Conservation (phyloP, 2,329 filamentous ascomycete genomes). For the Hymenoscyphus occultus region DNA sequence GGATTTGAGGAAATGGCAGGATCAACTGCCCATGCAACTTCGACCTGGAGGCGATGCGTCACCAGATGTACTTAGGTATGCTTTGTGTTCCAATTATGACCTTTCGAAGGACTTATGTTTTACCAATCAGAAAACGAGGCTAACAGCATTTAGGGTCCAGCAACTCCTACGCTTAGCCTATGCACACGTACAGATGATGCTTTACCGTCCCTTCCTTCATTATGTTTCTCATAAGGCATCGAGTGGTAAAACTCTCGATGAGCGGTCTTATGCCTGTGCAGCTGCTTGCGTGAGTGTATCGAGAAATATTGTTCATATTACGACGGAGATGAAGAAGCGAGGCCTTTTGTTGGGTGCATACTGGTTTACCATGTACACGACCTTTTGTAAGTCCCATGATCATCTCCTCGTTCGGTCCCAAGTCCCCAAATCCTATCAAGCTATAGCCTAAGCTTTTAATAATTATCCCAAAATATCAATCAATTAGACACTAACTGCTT, state of each 20-base stretch:
- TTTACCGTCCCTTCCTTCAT: slow-evolving; percentile 81
- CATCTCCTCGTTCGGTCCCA: neutral
- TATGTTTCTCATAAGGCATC: slow-evolving; percentile 68
- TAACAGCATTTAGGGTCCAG: slow-evolving; percentile 50
- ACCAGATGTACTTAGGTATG: slow-evolving; percentile 72
- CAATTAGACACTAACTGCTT: neutral
- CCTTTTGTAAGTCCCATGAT: slow-evolving; percentile 52
- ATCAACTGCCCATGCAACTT: slow-evolving; percentile 69
- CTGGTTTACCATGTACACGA: slow-evolving; percentile 84
- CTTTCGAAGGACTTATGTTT: neutral
- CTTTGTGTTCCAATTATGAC: neutral
- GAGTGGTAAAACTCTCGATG: slow-evolving; percentile 60
- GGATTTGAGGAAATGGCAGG: slow-evolving; percentile 62
- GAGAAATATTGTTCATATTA: slow-evolving; percentile 75
- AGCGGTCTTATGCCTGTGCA: slow-evolving; percentile 73
- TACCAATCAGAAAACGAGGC: slow-evolving; percentile 9
- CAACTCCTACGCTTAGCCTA: slow-evolving; percentile 77
- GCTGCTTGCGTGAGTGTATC: slow-evolving; percentile 59
- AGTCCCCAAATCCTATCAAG: neutral
- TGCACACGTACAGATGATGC: slow-evolving; percentile 76
- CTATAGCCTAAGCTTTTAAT: neutral
- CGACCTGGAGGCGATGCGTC: slow-evolving; percentile 75
- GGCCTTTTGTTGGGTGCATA: slow-evolving; percentile 76
- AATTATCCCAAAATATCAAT: neutral
- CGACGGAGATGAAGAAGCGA: slow-evolving; percentile 71